Conservation (phyloP, 1,139 yeast genomes). For the Suhomyces taliae region DNA sequence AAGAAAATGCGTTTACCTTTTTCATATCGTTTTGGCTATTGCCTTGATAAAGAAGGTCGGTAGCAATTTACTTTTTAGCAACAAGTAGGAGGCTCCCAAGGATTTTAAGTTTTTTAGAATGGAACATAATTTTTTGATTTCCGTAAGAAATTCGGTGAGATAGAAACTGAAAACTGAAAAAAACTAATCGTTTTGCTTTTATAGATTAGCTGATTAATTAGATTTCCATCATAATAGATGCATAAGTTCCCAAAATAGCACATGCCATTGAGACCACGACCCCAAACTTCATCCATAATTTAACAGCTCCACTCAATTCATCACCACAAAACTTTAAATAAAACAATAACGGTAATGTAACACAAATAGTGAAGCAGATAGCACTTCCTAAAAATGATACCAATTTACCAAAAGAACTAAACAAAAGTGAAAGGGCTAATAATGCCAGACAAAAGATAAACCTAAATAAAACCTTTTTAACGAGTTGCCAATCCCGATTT, state of each 20-base stretch:
- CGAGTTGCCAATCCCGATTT: background rate
- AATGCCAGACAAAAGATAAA: slow-evolving; percentile 24
- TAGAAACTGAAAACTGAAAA: too few species aligned
- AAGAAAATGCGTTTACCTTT: too few species aligned
- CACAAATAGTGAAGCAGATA: slow-evolving; percentile 76
- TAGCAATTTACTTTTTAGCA: too few species aligned
- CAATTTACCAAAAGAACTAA: slow-evolving; percentile 78
- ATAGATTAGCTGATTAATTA: background rate
- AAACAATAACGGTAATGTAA: slow-evolving; percentile 73
- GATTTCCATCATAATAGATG: slow-evolving; percentile 23
- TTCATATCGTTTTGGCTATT: too few species aligned
- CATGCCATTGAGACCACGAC: slow-evolving; percentile 45
- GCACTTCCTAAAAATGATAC: slow-evolving; percentile 84
- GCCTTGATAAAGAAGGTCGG: too few species aligned
- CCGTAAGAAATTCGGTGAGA: background rate
- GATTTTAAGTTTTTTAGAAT: too few species aligned
- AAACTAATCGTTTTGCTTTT: too few species aligned
- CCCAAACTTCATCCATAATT: slow-evolving; percentile 42
- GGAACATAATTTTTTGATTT: background rate
- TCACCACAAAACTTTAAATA: slow-evolving; percentile 58
- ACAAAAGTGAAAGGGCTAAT: slow-evolving; percentile 54
- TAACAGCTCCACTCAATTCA: slow-evolving; percentile 42
- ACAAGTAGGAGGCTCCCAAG: too few species aligned
- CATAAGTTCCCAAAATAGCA: slow-evolving; percentile 52
- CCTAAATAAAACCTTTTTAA: slow-evolving; percentile 22